A percentile compares a stretch with the other conserved stretches of the same genome.
phyloP scores from a whole-genome alignment of 495 filamentous ascomycete genomes.

The Talaromyces trachyspermus region DNA sequence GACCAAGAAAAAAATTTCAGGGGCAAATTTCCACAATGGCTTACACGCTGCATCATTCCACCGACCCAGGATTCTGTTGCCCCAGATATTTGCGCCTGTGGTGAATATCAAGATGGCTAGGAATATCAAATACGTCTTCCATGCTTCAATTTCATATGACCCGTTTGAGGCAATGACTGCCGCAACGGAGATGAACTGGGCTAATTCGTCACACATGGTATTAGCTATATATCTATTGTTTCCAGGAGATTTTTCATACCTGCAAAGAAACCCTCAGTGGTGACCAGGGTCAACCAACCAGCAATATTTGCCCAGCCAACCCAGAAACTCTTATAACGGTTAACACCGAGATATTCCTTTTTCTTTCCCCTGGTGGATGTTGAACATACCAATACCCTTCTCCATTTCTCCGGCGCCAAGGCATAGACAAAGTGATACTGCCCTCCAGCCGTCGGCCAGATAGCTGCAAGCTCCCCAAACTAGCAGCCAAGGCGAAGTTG shows the following conservation, averaged over 20 bases:
- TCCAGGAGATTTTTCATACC: not conserved
- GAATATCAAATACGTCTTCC: constrained; percentile 3
- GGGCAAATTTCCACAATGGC: not conserved
- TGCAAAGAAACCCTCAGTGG: constrained; percentile 1
- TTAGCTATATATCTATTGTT: not conserved
- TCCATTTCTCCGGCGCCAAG: not conserved
- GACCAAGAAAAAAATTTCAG: not conserved
- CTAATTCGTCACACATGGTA: not conserved
- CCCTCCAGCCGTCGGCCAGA: constrained; percentile 2
- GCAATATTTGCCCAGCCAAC: constrained; percentile 3
- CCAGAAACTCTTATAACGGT: constrained; percentile 3
- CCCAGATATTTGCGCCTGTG: not conserved
- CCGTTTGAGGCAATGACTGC: constrained; percentile 1
- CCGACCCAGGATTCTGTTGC: not conserved
- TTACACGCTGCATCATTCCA: constrained; percentile 4
- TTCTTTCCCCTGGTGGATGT: no score
- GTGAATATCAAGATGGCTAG: not conserved
- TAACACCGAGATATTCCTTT: no score
- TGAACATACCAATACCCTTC: not conserved
- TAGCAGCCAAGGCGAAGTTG: constrained; percentile 1
- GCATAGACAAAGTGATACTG: constrained; percentile 4
- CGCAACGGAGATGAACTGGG: not conserved
- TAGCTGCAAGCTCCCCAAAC: constrained; percentile 1
- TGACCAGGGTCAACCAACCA: not conserved
- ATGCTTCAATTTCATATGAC: not conserved